phyloP scores from a whole-genome alignment of 257 asterid genomes.

The Prunella vulgaris region DNA sequence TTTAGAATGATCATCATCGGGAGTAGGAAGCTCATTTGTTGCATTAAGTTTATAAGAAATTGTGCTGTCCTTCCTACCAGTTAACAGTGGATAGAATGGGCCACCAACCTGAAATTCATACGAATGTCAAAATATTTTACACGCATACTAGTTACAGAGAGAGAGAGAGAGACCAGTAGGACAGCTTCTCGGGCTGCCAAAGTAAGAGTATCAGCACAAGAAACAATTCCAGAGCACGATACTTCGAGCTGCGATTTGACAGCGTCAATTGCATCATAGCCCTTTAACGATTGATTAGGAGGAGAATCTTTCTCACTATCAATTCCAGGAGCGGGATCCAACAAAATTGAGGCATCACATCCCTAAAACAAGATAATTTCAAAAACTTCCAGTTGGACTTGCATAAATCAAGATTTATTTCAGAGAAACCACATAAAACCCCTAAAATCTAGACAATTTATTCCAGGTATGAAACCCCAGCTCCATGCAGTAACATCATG shows the following conservation, averaged over 20 bases:
- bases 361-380: constrained; percentile 37
- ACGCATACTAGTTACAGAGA: neutral
- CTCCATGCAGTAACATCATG: neutral
- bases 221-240: constrained; percentile 69
- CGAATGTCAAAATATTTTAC: neutral
- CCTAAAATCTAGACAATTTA: neutral
- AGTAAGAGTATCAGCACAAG: constrained; percentile 71
- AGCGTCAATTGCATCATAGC: constrained; percentile 47
- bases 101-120: constrained; percentile 66
- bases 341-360: constrained; percentile 74
- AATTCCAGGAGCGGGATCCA: constrained; percentile 45
- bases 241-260: constrained; percentile 55
- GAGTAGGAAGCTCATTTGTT: constrained; percentile 49
- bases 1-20: constrained; percentile 37
- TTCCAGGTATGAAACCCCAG: neutral
- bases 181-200: constrained; percentile 83
- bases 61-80: constrained; percentile 65
- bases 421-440: neutral
- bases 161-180: constrained; percentile 39
- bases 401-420: neutral
- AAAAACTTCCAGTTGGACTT: neutral
- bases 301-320: constrained; percentile 49
- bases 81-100: constrained; percentile 68
- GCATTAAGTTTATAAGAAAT: constrained; percentile 36
- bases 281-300: constrained; percentile 54